Evolutionary conservation across 139 green algal genomes (phyloP).

Genomic region (Trebouxia sp.): DNA sequence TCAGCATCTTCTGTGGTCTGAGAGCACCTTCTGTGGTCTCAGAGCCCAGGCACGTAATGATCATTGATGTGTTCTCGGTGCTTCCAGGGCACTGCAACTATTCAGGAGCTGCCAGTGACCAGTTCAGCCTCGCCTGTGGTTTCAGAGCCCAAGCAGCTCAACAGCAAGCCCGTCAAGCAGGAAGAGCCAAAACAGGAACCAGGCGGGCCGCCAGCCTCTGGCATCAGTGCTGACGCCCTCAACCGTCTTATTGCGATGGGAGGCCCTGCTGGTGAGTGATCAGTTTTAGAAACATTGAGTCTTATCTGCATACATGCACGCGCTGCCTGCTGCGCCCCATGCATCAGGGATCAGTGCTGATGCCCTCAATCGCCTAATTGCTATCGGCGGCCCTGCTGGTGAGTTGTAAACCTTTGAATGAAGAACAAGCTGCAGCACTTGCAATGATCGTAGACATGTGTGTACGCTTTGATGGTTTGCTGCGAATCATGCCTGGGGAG

Average conservation of each 20-base stretch:
- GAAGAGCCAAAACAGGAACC: background rate
- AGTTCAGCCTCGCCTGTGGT: background rate
- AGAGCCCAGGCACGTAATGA: background rate
- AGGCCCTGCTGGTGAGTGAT: too few species aligned
- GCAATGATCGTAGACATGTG: too few species aligned
- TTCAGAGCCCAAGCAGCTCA: background rate
- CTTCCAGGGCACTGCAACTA: background rate
- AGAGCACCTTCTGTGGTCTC: background rate
- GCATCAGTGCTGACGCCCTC: background rate
- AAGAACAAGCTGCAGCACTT: too few species aligned
- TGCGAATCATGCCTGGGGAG: too few species aligned
- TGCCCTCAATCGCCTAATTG: background rate
- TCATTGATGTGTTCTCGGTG: too few species aligned
- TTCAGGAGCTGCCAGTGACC: slow-evolving; percentile 2
- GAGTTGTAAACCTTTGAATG: too few species aligned
- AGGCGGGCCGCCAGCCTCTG: background rate
- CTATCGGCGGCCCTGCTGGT: background rate
- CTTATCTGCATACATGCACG: too few species aligned
- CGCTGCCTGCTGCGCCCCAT: too few species aligned
- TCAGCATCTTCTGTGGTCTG: background rate
- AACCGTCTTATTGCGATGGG: too few species aligned
- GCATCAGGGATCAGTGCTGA: too few species aligned
- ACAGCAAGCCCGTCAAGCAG: background rate
- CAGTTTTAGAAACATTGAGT: too few species aligned
- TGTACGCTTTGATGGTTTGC: too few species aligned